Percentiles rank a stretch among this genome's conserved stretches.
These are phyloP conservation scores for Backusella psychrophila DNA, from an alignment of 192 early-diverging fungal genomes.

Conservation along the genomic window DNA sequence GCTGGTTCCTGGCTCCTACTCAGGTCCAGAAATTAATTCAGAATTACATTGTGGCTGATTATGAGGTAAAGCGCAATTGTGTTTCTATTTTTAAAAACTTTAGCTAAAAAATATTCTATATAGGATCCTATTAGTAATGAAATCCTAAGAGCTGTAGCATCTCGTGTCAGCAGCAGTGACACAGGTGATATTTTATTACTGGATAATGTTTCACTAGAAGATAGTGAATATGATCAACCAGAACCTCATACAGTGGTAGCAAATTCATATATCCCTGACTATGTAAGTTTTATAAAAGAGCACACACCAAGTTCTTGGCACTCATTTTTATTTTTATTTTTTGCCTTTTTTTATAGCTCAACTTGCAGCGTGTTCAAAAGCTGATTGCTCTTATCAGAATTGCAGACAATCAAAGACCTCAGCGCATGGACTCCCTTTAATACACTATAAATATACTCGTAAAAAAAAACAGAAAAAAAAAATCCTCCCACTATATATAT, in stretches of 20 bases:
- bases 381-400: conserved; percentile 9
- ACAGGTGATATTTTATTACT: conserved; percentile 86
- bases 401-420: conserved; percentile 1
- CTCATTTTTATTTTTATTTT: neutral
- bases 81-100: neutral
- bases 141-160: conserved; percentile 85
- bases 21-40: conserved; percentile 98
- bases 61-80: conserved; percentile 60
- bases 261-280: conserved; percentile 48
- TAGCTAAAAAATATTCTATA: conserved; percentile 9
- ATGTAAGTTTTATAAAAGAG: conserved; percentile 26
- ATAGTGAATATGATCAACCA: conserved; percentile 57
- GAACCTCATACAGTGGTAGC: conserved; percentile 42
- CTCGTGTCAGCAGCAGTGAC: conserved; percentile 79
- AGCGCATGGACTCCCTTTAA: conserved; percentile 13
- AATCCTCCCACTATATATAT: neutral
- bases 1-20: conserved; percentile 91
- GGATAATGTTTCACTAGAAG: conserved; percentile 69
- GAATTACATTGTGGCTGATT: conserved; percentile 94
- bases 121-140: conserved; percentile 79
- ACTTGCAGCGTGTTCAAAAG: conserved; percentile 17
- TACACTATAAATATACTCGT: neutral
- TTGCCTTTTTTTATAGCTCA: conserved; percentile 15
- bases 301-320: neutral
- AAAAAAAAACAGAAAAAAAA: neutral